Evolutionary conservation across 2,329 filamentous ascomycete species (phyloP), one percentile per base, ranked within the genome.

Genomic region (Colletotrichum trifolii): DNA sequence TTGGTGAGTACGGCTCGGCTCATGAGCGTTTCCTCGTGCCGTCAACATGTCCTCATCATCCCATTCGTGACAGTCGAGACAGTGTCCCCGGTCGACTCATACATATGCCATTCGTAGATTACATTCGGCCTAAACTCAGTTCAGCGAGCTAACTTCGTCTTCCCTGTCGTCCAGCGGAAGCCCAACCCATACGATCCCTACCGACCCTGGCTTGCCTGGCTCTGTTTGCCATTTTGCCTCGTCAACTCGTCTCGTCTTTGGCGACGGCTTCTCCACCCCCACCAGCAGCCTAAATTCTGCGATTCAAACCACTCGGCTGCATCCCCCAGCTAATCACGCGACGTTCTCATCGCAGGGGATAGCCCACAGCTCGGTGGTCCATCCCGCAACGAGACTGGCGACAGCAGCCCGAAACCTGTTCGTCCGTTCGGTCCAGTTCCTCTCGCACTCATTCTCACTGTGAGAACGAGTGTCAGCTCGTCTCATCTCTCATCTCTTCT

Each of bases 341-440:
- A 46, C 54, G 35, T 5, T 25, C 13, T 53, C 42, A 10, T 59
- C 42, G 40, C 54, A 59, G 48, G 46, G 59, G 57, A 45, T 39
- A 54, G 59, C 54, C 52, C 53, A 57, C 45, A 33, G 39, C 40
- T 62, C 53, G 54, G 54, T 47, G 17, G 35, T 17, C 34, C 40
- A 59, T 48, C 17, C 60, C 55, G 35, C 47, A 64, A 59, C n/a
- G 33, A 54, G 60, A 36, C 59, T 54, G 49, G 60, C 62, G 45
- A 47, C 49, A 34, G 36, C 17, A 35, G 47, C 17, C 47, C 35
- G 40, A n/a, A 15, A 25, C 39, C 49, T 35, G 17, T 43, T 47
- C 49, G 39, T 38, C 33, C 46, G 33, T 38, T 33, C 40, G 33
- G 10, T n/a, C 48, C 35, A 34, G 12, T 38, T 45, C 43, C 11